phyloP scores from a whole-genome alignment of 352 stramenopile genomes.

The Globisporangium mamillatum region DNA sequence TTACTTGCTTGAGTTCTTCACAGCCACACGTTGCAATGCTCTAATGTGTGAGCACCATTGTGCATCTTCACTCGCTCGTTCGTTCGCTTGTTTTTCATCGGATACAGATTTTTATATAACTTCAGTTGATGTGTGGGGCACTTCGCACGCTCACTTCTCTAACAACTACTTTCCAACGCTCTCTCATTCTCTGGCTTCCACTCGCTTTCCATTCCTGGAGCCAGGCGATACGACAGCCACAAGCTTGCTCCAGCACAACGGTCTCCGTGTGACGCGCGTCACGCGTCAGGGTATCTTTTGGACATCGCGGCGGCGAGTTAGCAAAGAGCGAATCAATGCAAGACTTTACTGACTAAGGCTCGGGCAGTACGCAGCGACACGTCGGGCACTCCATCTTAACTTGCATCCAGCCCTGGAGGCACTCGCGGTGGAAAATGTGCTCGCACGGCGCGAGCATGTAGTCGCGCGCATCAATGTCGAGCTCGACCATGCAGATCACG shows the following conservation, averaged over 20 bases:
- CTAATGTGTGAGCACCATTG: not conserved
- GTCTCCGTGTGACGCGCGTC: not conserved
- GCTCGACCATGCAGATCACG: constrained; percentile 86
- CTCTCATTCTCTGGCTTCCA: not conserved
- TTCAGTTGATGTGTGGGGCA: not conserved
- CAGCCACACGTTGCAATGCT: no score
- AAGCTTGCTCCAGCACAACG: not conserved
- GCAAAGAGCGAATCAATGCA: not conserved
- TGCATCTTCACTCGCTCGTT: not conserved
- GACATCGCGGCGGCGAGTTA: not conserved
- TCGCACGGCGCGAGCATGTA: constrained; percentile 98
- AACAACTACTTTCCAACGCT: not conserved
- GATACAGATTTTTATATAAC: constrained; percentile 2
- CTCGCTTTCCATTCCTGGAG: not conserved
- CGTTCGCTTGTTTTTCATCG: not conserved
- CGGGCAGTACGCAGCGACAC: constrained; percentile 89
- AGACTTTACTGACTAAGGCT: constrained; percentile 38
- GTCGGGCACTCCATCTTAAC: constrained; percentile 98
- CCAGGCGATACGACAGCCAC: not conserved
- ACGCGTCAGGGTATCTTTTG: not conserved
- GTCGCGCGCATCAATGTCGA: constrained; percentile 74
- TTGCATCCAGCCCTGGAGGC: constrained; percentile 96
- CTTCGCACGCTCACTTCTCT: not conserved
- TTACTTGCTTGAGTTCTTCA: no score
- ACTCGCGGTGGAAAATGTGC: constrained; percentile 95